Conservation (phyloP, 2,329 filamentous ascomycete species). For the Xylaria digitata region DNA sequence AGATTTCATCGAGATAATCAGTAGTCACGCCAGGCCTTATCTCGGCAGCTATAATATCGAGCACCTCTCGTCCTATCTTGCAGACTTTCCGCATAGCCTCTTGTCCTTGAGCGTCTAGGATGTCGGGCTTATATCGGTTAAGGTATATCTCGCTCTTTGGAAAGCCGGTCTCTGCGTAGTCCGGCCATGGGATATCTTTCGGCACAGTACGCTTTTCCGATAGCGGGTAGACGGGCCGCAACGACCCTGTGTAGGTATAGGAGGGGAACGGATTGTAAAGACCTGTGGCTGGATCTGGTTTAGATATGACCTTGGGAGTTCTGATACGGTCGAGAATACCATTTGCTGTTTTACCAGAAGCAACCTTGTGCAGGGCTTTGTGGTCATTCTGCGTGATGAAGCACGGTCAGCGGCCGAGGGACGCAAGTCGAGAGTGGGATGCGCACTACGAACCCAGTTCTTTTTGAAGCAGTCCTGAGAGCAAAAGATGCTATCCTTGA, state of each 20-base stretch:
- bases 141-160: slow-evolving; percentile 70
- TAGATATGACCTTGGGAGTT: slow-evolving; percentile 85
- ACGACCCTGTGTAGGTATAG: slow-evolving; percentile 81
- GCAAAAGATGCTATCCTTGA: slow-evolving; percentile 94
- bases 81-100: slow-evolving; percentile 95
- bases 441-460: slow-evolving; percentile 83
- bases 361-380: slow-evolving; percentile 85
- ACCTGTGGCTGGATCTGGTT: slow-evolving; percentile 90
- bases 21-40: slow-evolving; percentile 93
- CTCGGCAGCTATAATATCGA: slow-evolving; percentile 89
- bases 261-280: slow-evolving; percentile 92
- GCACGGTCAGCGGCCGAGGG: slow-evolving; percentile 31
- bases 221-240: slow-evolving; percentile 89
- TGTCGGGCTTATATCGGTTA: slow-evolving; percentile 82
- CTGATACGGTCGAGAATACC: slow-evolving; percentile 79
- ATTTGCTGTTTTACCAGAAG: slow-evolving; percentile 59
- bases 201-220: slow-evolving; percentile 79
- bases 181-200: slow-evolving; percentile 82
- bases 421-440: background rate
- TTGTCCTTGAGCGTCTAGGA: slow-evolving; percentile 82
- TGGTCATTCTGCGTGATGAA: slow-evolving; percentile 72
- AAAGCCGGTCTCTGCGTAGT: slow-evolving; percentile 88
- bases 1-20: slow-evolving; percentile 92
- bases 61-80: slow-evolving; percentile 84
- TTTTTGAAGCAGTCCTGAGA: slow-evolving; percentile 99